These are phyloP conservation scores for Scytalidium sp. DNA, from an alignment of 2,329 filamentous ascomycete species.

Conservation along the genomic window DNA sequence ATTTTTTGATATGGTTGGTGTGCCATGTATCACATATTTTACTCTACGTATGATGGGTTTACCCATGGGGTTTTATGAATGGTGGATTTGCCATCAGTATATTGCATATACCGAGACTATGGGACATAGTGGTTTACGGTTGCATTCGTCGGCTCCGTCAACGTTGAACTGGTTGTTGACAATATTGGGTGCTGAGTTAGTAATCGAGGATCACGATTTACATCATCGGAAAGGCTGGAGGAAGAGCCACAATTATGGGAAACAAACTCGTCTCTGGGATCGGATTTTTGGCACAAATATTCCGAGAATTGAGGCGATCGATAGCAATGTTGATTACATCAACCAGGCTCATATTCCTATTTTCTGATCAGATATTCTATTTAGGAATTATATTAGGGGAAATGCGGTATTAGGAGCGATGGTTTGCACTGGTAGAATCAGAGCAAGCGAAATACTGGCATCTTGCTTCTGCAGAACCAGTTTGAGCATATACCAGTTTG, in stretches of 20 bases:
- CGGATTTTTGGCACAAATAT: conserved; percentile 32
- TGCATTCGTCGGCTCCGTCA: conserved; percentile 32
- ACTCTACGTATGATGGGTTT: conserved; percentile 27
- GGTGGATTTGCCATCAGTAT: conserved; percentile 45
- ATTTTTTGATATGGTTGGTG: conserved; percentile 25
- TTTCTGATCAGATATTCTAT: too few relatives aligned
- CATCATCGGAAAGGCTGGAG: conserved; percentile 37
- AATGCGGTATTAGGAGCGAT: too few relatives aligned
- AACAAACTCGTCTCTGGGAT: conserved; percentile 36
- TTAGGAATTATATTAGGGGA: too few relatives aligned
- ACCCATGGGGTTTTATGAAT: conserved; percentile 44
- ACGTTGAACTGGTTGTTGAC: conserved; percentile 32
- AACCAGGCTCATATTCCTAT: conserved; percentile 23
- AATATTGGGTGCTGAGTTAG: conserved; percentile 30
- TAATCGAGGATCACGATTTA: conserved; percentile 41
- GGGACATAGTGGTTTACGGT: conserved; percentile 37
- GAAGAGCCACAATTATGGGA: conserved; percentile 36
- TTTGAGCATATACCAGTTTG: too few relatives aligned
- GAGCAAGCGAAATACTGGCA: too few relatives aligned
- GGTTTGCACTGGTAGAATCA: too few relatives aligned
- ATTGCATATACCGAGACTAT: conserved; percentile 36
- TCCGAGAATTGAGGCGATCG: conserved; percentile 32
- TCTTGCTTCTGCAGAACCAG: too few relatives aligned
- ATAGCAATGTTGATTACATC: conserved; percentile 29
- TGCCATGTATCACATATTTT: conserved; percentile 25